Evolutionary conservation across 139 green algal species (phyloP), one percentile per base, ranked within the genome.

Genomic region (Picochlorum sp.): DNA sequence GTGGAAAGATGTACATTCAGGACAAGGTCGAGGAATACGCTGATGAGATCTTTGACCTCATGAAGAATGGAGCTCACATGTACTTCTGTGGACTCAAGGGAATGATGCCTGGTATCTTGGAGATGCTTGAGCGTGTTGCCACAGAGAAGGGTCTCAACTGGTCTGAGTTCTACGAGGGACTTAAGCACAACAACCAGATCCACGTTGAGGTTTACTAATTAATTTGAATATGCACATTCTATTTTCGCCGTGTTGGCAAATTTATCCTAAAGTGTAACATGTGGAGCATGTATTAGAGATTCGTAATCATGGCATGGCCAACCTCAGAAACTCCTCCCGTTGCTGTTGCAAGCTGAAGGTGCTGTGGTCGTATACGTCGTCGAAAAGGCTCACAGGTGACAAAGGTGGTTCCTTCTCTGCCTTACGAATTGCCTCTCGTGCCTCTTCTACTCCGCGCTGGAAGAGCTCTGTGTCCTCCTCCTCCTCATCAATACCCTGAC

Each of bases 41-140:
- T 45, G 90, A 98, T 65, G 85, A 98, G 84, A 73, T 99, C 34
- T 99, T 99, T 68, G 85, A 91, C 65, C 83, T 98, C 57, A 82
- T 99, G 69, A 83, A 92, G 68, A 85, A 91, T 60, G 94, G 94
- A 44, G 94, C 81, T 8, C 86, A 97, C 87, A 99, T 99, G 67
- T 99, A 97, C 88, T 98, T 99, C 87, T 99, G 94, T 81, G 93
- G 94, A 51, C 85, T 99, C 14, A 95, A 96, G 83, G 90, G 94
- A 76, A 99, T 99, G 94, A 98, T 99, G 94, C 94, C 94, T 60
- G 91, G 86, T 68, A 96, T 97, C 69, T 65, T 86, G 16, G 86
- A 92, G 8, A 98, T 96, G 90, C 83, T 99, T 16, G 78, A 96
- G 87, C 76, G 83, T 60, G 94, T 99, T 66, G 84, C 87, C 54